Percentiles rank a stretch among this genome's conserved stretches.
Evolutionary conservation across 2,329 filamentous ascomycete genomes (phyloP).

Genomic region (Emmonsiellopsis sp.): DNA sequence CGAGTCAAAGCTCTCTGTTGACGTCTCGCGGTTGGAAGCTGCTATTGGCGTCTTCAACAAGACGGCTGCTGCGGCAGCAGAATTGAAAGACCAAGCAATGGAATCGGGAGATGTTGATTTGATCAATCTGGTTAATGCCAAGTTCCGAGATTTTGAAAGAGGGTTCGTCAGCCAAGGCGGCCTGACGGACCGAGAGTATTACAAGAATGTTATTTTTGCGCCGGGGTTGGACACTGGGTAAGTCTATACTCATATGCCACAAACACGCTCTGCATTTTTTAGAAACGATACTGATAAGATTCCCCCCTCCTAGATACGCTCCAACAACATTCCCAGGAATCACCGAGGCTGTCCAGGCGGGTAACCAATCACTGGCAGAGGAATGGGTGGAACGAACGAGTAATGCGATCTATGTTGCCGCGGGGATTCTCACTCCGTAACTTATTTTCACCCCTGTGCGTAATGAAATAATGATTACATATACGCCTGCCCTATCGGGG

Average conservation of each 20-base stretch:
- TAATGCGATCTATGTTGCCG: conserved; percentile 15
- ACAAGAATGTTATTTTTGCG: conserved; percentile 38
- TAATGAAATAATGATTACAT: background rate
- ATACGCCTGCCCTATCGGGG: too few relatives aligned
- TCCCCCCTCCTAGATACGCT: conserved; percentile 11
- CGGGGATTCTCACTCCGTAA: conserved; percentile 12
- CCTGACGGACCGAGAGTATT: conserved; percentile 35
- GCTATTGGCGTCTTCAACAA: conserved; percentile 29
- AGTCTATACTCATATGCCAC: background rate
- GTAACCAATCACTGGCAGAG: conserved; percentile 14
- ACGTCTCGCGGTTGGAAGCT: conserved; percentile 16
- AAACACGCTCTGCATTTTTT: too few relatives aligned
- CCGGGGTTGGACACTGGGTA: conserved; percentile 32
- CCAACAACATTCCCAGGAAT: conserved; percentile 17
- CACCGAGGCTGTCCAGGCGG: conserved; percentile 17
- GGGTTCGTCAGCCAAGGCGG: conserved; percentile 39
- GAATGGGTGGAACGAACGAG: conserved; percentile 16
- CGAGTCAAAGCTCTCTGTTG: conserved; percentile 13
- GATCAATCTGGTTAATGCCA: conserved; percentile 31
- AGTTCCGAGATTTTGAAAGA: conserved; percentile 36
- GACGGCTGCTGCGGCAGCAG: conserved; percentile 12
- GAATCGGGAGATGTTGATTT: conserved; percentile 8
- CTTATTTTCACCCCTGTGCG: background rate
- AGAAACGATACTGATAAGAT: background rate
- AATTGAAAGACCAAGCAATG: conserved; percentile 3